A percentile compares a stretch with the other conserved stretches of the same genome.
Evolutionary conservation across 116 monocot genomes (phyloP).

Genomic region (Zostera marina): DNA sequence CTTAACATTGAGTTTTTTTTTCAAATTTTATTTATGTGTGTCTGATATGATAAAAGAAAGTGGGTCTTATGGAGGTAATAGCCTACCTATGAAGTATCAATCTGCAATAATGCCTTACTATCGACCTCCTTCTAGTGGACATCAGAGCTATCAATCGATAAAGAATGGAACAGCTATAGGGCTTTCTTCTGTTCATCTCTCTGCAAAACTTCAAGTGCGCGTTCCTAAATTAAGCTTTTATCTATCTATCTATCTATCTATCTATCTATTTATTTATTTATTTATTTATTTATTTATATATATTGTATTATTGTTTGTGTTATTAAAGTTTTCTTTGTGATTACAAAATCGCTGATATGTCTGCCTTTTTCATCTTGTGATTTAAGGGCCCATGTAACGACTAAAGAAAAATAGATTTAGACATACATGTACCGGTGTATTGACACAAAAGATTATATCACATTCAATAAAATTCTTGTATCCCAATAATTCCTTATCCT

Average conservation of each 20-base stretch:
- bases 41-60: constrained; percentile 44
- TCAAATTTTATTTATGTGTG: constrained; percentile 89
- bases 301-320: neutral
- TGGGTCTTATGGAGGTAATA: constrained; percentile 19
- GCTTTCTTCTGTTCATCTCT: constrained; percentile 57
- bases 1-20: constrained; percentile 91
- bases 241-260: neutral
- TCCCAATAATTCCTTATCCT: too few relatives aligned
- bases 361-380: too few relatives aligned
- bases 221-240: neutral
- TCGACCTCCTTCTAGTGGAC: constrained; percentile 38
- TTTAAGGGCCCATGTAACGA: too few relatives aligned
- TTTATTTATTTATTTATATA: neutral
- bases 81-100: constrained; percentile 16
- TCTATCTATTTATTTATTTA: too few relatives aligned
- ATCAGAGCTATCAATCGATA: constrained; percentile 49
- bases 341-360: too few relatives aligned
- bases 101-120: constrained; percentile 52
- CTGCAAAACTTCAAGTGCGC: constrained; percentile 68
- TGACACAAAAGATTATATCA: too few relatives aligned
- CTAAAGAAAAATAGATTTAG: too few relatives aligned
- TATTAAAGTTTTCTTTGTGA: too few relatives aligned
- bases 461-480: too few relatives aligned
- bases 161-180: constrained; percentile 71
- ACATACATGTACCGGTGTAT: too few relatives aligned